Evolutionary conservation across 495 filamentous ascomycete genomes (phyloP), one percentile per base, ranked within the genome.

Genomic region (Ramalina peruviana): DNA sequence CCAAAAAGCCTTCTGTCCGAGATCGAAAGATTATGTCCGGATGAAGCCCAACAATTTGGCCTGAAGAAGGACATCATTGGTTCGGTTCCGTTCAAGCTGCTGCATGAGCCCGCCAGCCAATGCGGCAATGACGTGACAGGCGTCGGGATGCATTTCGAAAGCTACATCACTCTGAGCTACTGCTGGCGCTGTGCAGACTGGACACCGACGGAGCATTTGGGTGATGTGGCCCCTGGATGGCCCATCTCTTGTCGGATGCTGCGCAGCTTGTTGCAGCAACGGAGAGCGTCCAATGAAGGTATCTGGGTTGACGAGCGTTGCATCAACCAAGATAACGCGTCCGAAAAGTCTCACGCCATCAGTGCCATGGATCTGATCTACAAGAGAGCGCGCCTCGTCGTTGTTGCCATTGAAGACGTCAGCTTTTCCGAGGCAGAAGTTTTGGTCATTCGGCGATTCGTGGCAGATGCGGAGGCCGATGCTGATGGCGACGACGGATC

Each of bases 321-420:
- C 41, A 51, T 51, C 16, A 45, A 33, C 21, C 49, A 51, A 37
- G 33, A 19, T n/a, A 4, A 45, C 1, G 40, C 7, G 17, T 26
- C 17, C 10, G 49, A 51, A 17, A 51, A 51, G n/a, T 27, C 23
- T 17, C 40, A 51, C 10, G 40, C 49, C 17, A 51, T 51, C 33
- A 41, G 25, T 5, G 6, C 23, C 4, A 51, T 51, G 49, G 40
- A 51, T 40, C 15, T 45, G n/a, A 36, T 51, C 30, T 51, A 51
- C 49, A 42, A 45, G 20, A 25, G 40, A 11, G 49, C 49, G 4
- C 39, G 49, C n/a, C 4, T 46, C 0, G 49, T 51, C 25, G 40
- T 45, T n/a, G 40, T 42, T 7, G 49, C 44, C 11, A 36, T 51
- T n/a, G 49, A 51, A 51, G 49, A 51, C 27, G 44, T 51, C 40